phyloP scores from a whole-genome alignment of 164 flowering plant species.

The Magnolia sinica region DNA sequence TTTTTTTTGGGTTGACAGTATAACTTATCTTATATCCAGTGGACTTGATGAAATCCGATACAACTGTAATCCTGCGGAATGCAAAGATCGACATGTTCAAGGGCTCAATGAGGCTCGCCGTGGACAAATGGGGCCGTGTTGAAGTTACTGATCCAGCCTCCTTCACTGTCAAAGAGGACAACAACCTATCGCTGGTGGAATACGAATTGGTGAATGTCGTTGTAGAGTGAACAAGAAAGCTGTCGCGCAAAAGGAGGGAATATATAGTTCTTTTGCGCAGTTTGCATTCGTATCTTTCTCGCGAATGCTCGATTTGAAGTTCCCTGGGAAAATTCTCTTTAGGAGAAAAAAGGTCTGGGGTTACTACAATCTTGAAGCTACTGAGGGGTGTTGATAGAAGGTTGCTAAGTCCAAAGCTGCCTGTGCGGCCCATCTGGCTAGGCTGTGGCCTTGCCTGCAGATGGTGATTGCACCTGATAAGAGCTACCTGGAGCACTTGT shows the following conservation, averaged over 20 bases:
- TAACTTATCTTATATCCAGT: conserved; percentile 3
- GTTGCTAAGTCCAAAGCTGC: not conserved
- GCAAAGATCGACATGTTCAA: conserved; percentile 25
- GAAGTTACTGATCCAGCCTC: conserved; percentile 28
- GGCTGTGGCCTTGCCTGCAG: not conserved
- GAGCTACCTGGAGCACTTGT: not conserved
- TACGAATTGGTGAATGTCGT: conserved; percentile 24
- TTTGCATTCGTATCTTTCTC: not conserved
- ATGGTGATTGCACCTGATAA: not conserved
- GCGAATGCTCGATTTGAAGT: not conserved
- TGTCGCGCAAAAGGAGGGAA: not conserved
- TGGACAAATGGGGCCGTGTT: conserved; percentile 30
- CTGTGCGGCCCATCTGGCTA: not conserved
- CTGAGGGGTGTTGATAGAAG: not conserved
- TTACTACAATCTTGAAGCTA: not conserved
- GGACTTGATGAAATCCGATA: conserved; percentile 21
- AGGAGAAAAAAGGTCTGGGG: not conserved
- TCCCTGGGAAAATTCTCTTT: not conserved
- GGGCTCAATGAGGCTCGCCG: conserved; percentile 30
- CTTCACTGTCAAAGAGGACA: conserved; percentile 25
- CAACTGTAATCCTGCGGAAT: conserved; percentile 22
- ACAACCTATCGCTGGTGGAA: conserved; percentile 25
- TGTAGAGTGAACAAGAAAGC: conserved; percentile 11
- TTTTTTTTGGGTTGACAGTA: not conserved
- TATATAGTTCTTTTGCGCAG: not conserved